These are phyloP conservation scores for Paramecium biaurelia DNA, from an alignment of 73 alveolate genomes.

Conservation along the genomic window DNA sequence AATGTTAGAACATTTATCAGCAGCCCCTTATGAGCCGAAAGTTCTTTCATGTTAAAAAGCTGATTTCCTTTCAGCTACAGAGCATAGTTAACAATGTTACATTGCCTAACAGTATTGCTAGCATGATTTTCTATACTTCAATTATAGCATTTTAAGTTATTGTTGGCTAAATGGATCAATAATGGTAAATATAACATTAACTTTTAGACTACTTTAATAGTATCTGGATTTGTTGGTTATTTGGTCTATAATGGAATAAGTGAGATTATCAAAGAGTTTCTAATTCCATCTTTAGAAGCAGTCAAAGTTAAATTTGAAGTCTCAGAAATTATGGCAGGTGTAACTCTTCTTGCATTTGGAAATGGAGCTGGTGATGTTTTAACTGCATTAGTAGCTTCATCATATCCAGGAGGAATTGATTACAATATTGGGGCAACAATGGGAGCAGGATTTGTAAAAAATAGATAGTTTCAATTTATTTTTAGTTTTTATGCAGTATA, in stretches of 20 bases:
- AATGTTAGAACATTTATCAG: constrained; percentile 1
- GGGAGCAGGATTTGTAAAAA: constrained; percentile 40
- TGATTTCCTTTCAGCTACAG: constrained; percentile 12
- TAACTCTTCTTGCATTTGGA: constrained; percentile 19
- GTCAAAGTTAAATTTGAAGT: neutral
- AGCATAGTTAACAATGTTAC: neutral
- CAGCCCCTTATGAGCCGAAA: neutral
- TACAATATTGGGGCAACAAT: constrained; percentile 39
- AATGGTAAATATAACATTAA: neutral
- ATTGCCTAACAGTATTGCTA: neutral
- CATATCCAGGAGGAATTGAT: constrained; percentile 47
- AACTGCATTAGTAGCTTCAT: constrained; percentile 39
- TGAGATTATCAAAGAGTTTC: constrained; percentile 5
- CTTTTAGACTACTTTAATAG: neutral
- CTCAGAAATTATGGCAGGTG: constrained; percentile 46
- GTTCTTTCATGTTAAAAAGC: neutral
- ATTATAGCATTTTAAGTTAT: constrained; percentile 21
- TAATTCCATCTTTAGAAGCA: constrained; percentile 11
- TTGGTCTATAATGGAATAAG: constrained; percentile 21
- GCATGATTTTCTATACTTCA: neutral
- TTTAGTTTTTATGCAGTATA: constrained; percentile 14
- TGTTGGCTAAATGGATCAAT: constrained; percentile 5
- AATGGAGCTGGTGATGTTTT: constrained; percentile 50
- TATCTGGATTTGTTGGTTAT: constrained; percentile 41
- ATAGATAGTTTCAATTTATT: neutral